Conservation (phyloP, 192 early-diverging fungal genomes). For the Allomyces macrogynus region DNA sequence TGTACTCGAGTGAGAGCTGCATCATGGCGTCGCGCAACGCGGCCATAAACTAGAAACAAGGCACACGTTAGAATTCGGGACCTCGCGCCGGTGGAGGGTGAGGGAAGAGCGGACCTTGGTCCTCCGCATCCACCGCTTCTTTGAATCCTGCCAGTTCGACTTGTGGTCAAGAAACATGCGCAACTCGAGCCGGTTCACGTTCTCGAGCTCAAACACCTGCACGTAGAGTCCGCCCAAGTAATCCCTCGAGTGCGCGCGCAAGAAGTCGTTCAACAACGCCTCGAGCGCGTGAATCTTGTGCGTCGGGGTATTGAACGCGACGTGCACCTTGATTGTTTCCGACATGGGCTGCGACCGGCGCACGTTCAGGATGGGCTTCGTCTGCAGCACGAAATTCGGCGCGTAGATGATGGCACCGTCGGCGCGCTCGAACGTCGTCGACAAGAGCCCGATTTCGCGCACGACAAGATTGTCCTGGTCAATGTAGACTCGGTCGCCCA, state of each 20-base stretch:
- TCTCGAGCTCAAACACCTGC: no score
- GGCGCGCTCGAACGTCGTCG: slow-evolving; percentile 56
- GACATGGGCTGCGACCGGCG: slow-evolving; percentile 37
- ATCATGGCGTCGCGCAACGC: not conserved
- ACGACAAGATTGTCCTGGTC: slow-evolving; percentile 47
- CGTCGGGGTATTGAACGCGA: slow-evolving; percentile 51
- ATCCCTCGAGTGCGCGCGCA: no score
- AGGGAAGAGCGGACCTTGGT: slow-evolving; percentile 14
- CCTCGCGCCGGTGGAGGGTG: no score
- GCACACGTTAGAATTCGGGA: no score
- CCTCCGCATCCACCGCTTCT: slow-evolving; percentile 30
- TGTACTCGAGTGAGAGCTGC: not conserved
- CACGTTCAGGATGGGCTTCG: slow-evolving; percentile 48
- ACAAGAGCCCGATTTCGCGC: slow-evolving; percentile 54
- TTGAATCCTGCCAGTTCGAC: slow-evolving; percentile 60
- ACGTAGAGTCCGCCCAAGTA: no score
- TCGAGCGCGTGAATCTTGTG: slow-evolving; percentile 40
- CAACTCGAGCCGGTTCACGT: slow-evolving; percentile 24
- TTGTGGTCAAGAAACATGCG: slow-evolving; percentile 30
- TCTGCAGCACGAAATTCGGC: slow-evolving; percentile 42
- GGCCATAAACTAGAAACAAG: no score
- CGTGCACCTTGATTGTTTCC: slow-evolving; percentile 32
- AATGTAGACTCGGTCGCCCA: slow-evolving; percentile 40
- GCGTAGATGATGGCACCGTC: slow-evolving; percentile 65
- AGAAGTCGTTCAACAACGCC: slow-evolving; percentile 39